Evolutionary conservation across 2,329 filamentous ascomycete species (phyloP).

Genomic region (Pseudovirgaria hyperparasitica): DNA sequence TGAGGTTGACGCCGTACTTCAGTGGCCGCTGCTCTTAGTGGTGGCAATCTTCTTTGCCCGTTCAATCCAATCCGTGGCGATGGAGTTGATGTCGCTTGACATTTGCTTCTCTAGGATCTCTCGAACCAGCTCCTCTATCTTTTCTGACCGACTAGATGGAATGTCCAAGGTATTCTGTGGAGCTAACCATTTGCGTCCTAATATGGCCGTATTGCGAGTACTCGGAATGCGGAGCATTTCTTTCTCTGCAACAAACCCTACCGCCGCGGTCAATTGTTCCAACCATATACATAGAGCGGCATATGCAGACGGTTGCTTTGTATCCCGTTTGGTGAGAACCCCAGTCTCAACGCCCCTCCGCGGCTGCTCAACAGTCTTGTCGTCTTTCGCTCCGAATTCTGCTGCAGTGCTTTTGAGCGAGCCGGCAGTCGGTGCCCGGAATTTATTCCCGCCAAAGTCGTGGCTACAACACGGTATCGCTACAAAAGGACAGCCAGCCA

Average conservation of each 20-base stretch:
- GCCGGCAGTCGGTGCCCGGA: conserved; percentile 44
- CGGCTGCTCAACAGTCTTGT: not conserved
- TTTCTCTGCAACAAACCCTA: conserved; percentile 65
- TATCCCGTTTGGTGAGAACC: conserved; percentile 17
- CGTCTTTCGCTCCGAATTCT: conserved; percentile 1
- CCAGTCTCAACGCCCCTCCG: conserved; percentile 19
- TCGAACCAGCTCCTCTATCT: no score
- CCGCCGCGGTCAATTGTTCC: conserved; percentile 51
- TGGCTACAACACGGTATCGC: conserved; percentile 95
- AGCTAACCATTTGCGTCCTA: conserved; percentile 55
- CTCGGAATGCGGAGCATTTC: conserved; percentile 87
- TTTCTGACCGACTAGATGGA: no score
- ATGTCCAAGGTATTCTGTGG: no score
- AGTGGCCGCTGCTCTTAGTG: no score
- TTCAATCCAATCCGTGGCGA: no score
- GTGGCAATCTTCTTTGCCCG: no score
- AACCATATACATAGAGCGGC: conserved; percentile 74
- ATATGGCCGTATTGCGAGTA: conserved; percentile 71
- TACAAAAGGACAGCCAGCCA: conserved; percentile 70
- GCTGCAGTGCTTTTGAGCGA: not conserved
- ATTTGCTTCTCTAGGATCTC: no score
- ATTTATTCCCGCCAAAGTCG: conserved; percentile 60
- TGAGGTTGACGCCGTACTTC: no score
- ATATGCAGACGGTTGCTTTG: conserved; percentile 54
- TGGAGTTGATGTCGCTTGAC: no score